phyloP scores from a whole-genome alignment of 208 protist species.

The Trypanosoma lewisi region DNA sequence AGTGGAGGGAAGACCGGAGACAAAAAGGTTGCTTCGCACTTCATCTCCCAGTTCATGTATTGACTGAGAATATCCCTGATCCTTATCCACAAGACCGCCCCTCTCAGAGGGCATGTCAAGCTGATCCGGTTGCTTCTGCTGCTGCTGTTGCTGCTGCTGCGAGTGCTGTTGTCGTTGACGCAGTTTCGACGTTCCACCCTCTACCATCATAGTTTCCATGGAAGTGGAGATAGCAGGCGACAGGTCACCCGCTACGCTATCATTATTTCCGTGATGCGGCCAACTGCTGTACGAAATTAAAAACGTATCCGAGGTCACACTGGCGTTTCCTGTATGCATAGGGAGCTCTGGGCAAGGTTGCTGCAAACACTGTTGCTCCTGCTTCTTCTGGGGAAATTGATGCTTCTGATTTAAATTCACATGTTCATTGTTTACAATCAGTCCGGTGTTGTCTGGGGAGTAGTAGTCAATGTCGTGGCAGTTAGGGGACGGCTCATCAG shows the following conservation, averaged over 20 bases:
- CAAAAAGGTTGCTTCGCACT: slow-evolving; percentile 75
- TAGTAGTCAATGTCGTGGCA: not conserved
- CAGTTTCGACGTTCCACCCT: not conserved
- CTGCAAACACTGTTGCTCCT: not conserved
- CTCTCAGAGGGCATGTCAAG: not conserved
- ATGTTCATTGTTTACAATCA: not conserved
- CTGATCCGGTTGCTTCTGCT: not conserved
- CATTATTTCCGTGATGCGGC: not conserved
- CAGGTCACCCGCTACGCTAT: not conserved
- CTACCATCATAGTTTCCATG: not conserved
- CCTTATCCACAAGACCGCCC: not conserved
- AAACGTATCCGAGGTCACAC: slow-evolving; percentile 11
- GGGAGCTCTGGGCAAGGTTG: not conserved
- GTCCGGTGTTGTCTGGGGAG: not conserved
- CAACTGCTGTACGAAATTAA: slow-evolving; percentile 6
- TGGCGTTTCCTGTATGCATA: not conserved
- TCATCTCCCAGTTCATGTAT: slow-evolving; percentile 17
- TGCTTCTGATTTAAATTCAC: not conserved
- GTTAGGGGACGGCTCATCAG: not conserved
- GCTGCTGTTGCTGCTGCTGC: too few species aligned
- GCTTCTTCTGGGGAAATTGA: not conserved
- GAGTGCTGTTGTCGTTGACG: too few species aligned
- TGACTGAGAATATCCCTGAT: not conserved
- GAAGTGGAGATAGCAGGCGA: slow-evolving; percentile 3
- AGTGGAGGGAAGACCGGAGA: slow-evolving; percentile 48